These are phyloP conservation scores for Talaromyces sp. DNA, from an alignment of 2,329 filamentous ascomycete species.

Conservation along the genomic window DNA sequence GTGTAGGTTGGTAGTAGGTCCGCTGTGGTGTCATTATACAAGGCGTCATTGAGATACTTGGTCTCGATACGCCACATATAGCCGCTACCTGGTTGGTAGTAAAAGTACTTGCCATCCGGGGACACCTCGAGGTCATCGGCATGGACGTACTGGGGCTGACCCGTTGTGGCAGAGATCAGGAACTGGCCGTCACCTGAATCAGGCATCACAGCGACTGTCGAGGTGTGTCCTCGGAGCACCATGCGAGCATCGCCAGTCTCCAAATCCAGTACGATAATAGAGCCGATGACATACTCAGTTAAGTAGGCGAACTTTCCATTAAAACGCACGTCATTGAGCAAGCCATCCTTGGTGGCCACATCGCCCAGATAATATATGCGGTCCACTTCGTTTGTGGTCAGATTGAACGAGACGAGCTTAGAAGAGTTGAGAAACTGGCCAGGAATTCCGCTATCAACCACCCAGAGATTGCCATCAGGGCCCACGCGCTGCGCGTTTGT, in stretches of 20 bases:
- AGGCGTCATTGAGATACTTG: constrained; percentile 25
- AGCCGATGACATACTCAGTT: constrained; percentile 8
- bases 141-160: constrained; percentile 17
- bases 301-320: constrained; percentile 23
- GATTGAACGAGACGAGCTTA: constrained; percentile 31
- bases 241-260: constrained; percentile 12
- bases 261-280: constrained; percentile 24
- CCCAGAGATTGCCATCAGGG: constrained; percentile 14
- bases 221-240: background rate
- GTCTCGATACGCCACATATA: constrained; percentile 29
- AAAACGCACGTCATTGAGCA: constrained; percentile 35
- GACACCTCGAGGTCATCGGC: constrained; percentile 35
- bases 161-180: background rate
- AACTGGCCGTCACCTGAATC: background rate
- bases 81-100: constrained; percentile 31
- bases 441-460: constrained; percentile 13
- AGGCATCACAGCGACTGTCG: background rate
- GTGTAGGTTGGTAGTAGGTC: constrained; percentile 20
- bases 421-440: background rate
- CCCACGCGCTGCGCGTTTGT: constrained; percentile 13
- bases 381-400: constrained; percentile 28
- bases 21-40: constrained; percentile 27
- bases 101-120: constrained; percentile 29
- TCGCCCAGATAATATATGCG: constrained; percentile 30
- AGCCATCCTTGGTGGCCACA: constrained; percentile 22